Base-by-base conservation (phyloP, 2,329 filamentous ascomycete species). In the Hirsutella rhossiliensis region DNA sequence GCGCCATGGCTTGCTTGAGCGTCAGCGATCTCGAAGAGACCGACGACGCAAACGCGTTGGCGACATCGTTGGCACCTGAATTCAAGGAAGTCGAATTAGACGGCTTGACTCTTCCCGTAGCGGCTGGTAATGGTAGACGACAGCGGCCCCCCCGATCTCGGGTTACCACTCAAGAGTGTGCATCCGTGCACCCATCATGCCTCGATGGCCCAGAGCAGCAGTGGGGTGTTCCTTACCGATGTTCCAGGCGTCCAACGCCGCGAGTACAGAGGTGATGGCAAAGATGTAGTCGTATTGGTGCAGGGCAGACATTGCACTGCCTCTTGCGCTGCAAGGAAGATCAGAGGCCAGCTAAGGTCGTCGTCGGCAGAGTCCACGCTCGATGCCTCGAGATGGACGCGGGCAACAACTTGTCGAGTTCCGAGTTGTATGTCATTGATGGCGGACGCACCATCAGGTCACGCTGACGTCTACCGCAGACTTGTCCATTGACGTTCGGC, bases 211-310 rank as follows among this genome's bases (percentile, higher is more conserved):
- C 23, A 23, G 23, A 23, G 23, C 4, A 23, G 7, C 23, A n/a
- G n/a, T n/a, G n/a, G 23, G 7, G 23, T 4, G 23, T 7, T 23
- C 23, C 41, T 28, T 48, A 67, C 75, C 75, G 49, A 77, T 78
- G 56, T 78, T 78, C 69, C 69, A 78, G 18, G 73, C 73, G 59
- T 78, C 75, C 28, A 78, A 67, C 44, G 75, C 67, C 27, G 75
- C 71, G 57, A 78, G 77, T 44, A 76, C 62, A 19, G 69, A 68
- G 48, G 71, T 72, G 44, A 78, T 66, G 51, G 65, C 72, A 56
- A 78, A 77, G 46, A 78, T 63, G 52, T 76, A 78, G 50, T 71
- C 68, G 54, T 73, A 78, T 43, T 75, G 61, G 47, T 63, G 57
- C 45, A 76, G 53, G 15, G 49, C 52, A 28, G 61, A 55, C 62